Conservation (phyloP, 345 rosid species). For the Populus pruinosa region DNA sequence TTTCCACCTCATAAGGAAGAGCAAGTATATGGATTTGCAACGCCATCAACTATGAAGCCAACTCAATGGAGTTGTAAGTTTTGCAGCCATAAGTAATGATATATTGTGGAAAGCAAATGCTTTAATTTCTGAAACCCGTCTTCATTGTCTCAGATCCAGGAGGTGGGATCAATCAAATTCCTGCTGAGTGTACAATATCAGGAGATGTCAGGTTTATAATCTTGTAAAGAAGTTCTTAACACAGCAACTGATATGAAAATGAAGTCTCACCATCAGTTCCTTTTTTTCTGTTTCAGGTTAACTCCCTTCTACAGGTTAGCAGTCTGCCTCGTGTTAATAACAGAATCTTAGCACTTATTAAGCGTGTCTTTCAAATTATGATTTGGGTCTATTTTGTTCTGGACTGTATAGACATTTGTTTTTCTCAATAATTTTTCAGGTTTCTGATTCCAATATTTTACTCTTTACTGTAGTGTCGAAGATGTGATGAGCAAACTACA, state of each 20-base stretch:
- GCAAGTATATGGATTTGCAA: slow-evolving; percentile 79
- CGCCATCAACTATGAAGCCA: slow-evolving; percentile 99
- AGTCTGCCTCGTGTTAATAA: slow-evolving; percentile 4
- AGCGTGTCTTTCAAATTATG: neutral
- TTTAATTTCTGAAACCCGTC: slow-evolving; percentile 20
- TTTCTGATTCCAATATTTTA: slow-evolving; percentile 12
- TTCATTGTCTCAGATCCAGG: slow-evolving; percentile 65
- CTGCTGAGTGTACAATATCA: slow-evolving; percentile 72
- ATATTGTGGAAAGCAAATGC: slow-evolving; percentile 6
- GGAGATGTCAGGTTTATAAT: slow-evolving; percentile 87
- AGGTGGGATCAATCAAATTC: slow-evolving; percentile 98
- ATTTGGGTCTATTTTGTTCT: neutral
- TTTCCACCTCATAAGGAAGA: slow-evolving; percentile 84
- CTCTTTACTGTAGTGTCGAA: slow-evolving; percentile 44
- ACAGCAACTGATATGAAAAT: neutral
- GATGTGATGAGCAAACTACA: slow-evolving; percentile 70
- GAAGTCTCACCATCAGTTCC: slow-evolving; percentile 7
- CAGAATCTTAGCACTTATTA: neutral
- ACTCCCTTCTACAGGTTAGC: slow-evolving; percentile 96
- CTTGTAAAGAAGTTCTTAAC: slow-evolving; percentile 3
- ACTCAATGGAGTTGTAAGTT: slow-evolving; percentile 92
- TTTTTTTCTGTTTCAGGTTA: slow-evolving; percentile 52
- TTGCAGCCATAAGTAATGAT: slow-evolving; percentile 2
- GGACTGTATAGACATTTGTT: neutral
- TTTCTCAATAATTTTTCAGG: neutral